These are phyloP conservation scores for Diaporthe caulivora DNA, from an alignment of 2,329 filamentous ascomycete species.

Conservation along the genomic window DNA sequence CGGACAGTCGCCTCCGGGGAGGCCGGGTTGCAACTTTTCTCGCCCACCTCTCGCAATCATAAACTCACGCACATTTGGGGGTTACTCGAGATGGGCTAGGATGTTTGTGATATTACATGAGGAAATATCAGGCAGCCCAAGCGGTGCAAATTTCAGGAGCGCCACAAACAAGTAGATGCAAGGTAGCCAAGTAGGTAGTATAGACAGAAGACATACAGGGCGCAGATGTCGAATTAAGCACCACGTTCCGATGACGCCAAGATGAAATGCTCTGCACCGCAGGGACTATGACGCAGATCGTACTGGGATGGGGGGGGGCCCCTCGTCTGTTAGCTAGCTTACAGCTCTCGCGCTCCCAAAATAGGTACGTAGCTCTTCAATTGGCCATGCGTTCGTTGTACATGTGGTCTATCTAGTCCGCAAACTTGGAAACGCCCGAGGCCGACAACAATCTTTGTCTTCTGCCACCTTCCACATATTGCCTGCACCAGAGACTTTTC, in stretches of 20 bases:
- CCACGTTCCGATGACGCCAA: conserved; percentile 22
- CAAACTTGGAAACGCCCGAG: background rate
- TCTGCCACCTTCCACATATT: background rate
- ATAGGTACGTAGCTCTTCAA: conserved; percentile 14
- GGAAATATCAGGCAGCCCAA: background rate
- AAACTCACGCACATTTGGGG: background rate
- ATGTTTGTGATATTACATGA: background rate
- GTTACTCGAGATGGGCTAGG: background rate
- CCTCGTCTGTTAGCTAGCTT: background rate
- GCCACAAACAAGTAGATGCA: background rate
- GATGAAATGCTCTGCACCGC: background rate
- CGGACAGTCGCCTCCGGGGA: background rate
- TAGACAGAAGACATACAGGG: background rate
- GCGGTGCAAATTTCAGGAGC: background rate
- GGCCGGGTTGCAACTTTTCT: background rate
- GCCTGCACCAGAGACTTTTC: background rate
- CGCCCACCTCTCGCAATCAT: background rate
- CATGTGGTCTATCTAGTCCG: background rate
- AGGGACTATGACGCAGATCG: conserved; percentile 24
- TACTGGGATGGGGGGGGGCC: background rate
- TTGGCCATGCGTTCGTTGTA: conserved; percentile 12
- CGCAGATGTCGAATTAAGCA: conserved; percentile 14
- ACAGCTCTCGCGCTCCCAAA: conserved; percentile 9
- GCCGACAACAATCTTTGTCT: background rate
- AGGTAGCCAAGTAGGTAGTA: no score